Conservation (phyloP, 2,329 filamentous ascomycete genomes). For the Lizonia empirigonia region DNA sequence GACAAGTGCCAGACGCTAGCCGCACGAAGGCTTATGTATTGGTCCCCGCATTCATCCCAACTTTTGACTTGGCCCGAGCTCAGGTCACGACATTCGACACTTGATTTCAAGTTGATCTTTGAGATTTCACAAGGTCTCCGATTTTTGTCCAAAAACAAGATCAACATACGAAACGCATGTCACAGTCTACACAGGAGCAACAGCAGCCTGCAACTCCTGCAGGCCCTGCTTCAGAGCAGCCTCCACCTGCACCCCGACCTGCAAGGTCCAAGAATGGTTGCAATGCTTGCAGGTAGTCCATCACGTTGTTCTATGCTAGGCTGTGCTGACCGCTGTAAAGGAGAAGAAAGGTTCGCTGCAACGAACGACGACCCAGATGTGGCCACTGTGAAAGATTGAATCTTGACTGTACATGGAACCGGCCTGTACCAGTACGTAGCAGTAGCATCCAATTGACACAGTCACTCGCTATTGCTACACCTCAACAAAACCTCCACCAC, state of each 20-base stretch:
- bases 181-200: slow-evolving; percentile 23
- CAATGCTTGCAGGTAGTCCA: slow-evolving; percentile 37
- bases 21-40: slow-evolving; percentile 10
- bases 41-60: slow-evolving; percentile 17
- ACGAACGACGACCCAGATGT: slow-evolving; percentile 60
- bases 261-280: slow-evolving; percentile 41
- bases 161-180: slow-evolving; percentile 22
- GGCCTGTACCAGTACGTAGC: slow-evolving; percentile 24
- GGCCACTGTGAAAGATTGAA: slow-evolving; percentile 61
- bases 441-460: slow-evolving; percentile 26
- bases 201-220: slow-evolving; percentile 22
- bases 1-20: slow-evolving; percentile 13
- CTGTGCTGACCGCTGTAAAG: slow-evolving; percentile 34
- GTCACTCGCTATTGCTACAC: slow-evolving; percentile 22
- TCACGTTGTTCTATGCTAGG: neutral
- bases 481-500: slow-evolving; percentile 18
- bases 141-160: neutral
- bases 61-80: neutral
- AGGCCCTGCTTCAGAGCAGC: slow-evolving; percentile 14
- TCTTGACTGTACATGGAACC: slow-evolving; percentile 59
- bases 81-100: neutral
- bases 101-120: neutral
- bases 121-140: neutral
- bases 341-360: slow-evolving; percentile 61
- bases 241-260: slow-evolving; percentile 26